Base-by-base conservation (phyloP, 139 green algal genomes). In the Chlorella vulgaris region DNA sequence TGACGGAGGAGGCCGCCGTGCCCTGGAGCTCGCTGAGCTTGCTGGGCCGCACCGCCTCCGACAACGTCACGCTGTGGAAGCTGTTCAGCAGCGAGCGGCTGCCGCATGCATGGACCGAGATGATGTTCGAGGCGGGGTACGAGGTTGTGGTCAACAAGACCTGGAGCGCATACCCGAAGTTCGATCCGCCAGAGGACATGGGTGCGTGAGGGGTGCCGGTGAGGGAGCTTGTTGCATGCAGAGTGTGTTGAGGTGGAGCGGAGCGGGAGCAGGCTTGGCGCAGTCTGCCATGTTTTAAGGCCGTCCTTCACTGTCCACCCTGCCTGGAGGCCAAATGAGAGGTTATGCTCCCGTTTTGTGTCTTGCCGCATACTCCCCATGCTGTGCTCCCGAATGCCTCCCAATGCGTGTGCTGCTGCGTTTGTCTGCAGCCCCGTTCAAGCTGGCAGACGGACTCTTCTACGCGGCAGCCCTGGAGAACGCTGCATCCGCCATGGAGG, bases 401-500 rank as follows among this genome's bases (percentile, higher is more conserved):
- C n/a, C n/a, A n/a, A n/a, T n/a, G n/a, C n/a, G n/a, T n/a, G n/a
- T n/a, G n/a, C n/a, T n/a, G n/a, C n/a, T n/a, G n/a, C n/a, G n/a
- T n/a, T n/a, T n/a, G n/a, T n/a, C n/a, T n/a, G n/a, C n/a, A n/a
- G 61, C 81, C 0, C 91, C 91, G n/a, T 95, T 95, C 83, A 39
- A 78, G n/a, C 84, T 95, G 33, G 74, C 67, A 0, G 65, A 84
- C 18, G 90, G 88, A 7, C 68, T 96, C 8, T 89, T 79, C 75
- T 93, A 95, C 51, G 71, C 76, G 62, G 94, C 91, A 35, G 88
- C 92, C 6, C 77, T 90, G 65, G 92, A 95, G 75, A 90, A 86
- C 19, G 91, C 90, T 0, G 92, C 88, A 0, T 91, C 84, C 6
- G 91, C 90, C 2, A 91, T 95, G 90, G 92, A 95, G 80, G 86